phyloP scores from a whole-genome alignment of 371 early-diverging fungal species.

The Zopfochytrium polystomum region DNA sequence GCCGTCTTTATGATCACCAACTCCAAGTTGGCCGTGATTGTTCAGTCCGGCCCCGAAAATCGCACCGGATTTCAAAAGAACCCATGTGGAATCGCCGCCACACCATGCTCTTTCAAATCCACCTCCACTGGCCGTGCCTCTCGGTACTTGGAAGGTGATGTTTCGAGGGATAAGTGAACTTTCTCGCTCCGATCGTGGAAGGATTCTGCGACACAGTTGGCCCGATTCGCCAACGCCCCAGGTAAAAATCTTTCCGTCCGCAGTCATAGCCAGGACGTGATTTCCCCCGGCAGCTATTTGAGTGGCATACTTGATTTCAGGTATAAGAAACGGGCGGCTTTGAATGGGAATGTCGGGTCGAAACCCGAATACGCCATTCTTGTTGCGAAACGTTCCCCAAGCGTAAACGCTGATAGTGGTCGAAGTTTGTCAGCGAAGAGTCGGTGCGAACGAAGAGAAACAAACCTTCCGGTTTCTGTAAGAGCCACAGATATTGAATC shows the following conservation, averaged over 20 bases:
- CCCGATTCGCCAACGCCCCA: constrained; percentile 96
- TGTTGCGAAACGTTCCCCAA: constrained; percentile 92
- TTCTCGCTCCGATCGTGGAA: constrained; percentile 33
- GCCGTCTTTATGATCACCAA: constrained; percentile 45
- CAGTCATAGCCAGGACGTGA: constrained; percentile 82
- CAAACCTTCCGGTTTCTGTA: constrained; percentile 66
- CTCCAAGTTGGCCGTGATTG: constrained; percentile 89
- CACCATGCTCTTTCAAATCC: constrained; percentile 68
- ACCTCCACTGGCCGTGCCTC: constrained; percentile 57
- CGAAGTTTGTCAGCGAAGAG: neutral
- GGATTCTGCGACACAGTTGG: constrained; percentile 73
- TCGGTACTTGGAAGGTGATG: constrained; percentile 56
- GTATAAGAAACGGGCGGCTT: constrained; percentile 57
- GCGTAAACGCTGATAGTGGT: constrained; percentile 62
- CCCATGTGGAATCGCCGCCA: constrained; percentile 87
- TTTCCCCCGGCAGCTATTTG: constrained; percentile 87
- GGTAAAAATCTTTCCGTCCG: constrained; percentile 68
- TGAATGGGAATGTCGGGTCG: constrained; percentile 61
- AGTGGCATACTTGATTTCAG: constrained; percentile 56
- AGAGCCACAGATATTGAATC: constrained; percentile 92
- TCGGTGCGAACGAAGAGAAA: constrained; percentile 1
- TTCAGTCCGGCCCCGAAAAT: constrained; percentile 92
- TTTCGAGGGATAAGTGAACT: constrained; percentile 43
- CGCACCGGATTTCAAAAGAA: constrained; percentile 60
- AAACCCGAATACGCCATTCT: constrained; percentile 64